These are phyloP conservation scores for Puccinia coronata DNA, from an alignment of 1,284 basidiomycete species.

Conservation along the genomic window DNA sequence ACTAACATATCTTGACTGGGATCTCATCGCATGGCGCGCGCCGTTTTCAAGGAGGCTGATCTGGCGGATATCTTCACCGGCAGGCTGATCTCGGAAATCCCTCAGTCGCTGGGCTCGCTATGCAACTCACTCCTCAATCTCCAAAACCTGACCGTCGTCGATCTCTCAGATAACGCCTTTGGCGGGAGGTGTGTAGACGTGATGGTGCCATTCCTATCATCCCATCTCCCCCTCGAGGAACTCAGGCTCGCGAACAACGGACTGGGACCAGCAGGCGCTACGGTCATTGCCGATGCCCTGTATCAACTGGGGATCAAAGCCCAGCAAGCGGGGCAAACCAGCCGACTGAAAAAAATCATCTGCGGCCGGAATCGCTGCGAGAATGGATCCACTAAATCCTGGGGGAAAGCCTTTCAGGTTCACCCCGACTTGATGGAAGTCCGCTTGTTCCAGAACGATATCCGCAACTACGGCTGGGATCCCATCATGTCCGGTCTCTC, in stretches of 20 bases:
- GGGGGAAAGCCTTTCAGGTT: slow-evolving; percentile 83
- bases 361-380: slow-evolving; percentile 95
- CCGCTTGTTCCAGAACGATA: slow-evolving; percentile 94
- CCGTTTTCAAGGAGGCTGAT: slow-evolving; percentile 74
- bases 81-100: slow-evolving; percentile 92
- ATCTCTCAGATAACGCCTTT: slow-evolving; percentile 95
- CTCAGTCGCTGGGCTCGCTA: slow-evolving; percentile 80
- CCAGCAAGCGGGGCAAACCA: slow-evolving; percentile 68
- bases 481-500: slow-evolving; percentile 75
- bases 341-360: slow-evolving; percentile 76
- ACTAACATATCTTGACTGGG: slow-evolving; percentile 30
- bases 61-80: slow-evolving; percentile 98
- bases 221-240: slow-evolving; percentile 75
- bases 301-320: slow-evolving; percentile 73
- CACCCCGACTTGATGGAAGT: slow-evolving; percentile 81
- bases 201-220: slow-evolving; percentile 74
- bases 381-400: slow-evolving; percentile 78
- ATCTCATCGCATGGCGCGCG: no score
- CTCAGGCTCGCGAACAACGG: slow-evolving; percentile 97
- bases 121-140: slow-evolving; percentile 82
- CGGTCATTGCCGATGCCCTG: slow-evolving; percentile 81
- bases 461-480: slow-evolving; percentile 89
- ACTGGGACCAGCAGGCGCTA: slow-evolving; percentile 86
- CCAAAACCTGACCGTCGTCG: slow-evolving; percentile 77
- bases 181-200: slow-evolving; percentile 93